Evolutionary conservation across 129 eudicot genomes (phyloP).

Genomic region (Cynara cardunculus): DNA sequence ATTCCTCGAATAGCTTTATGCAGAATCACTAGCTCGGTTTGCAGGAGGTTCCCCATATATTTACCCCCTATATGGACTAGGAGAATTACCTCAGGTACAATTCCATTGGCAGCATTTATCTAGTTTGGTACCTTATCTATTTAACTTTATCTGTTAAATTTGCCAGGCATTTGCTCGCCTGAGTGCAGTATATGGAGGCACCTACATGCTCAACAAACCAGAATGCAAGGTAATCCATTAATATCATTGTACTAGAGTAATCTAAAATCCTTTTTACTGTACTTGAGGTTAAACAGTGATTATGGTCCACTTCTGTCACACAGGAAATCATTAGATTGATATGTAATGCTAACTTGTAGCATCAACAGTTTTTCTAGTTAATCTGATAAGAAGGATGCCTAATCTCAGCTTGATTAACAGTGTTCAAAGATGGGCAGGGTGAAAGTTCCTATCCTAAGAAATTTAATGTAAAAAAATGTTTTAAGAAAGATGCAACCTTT

Average conservation of each 20-base stretch:
- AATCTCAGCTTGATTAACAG: background rate
- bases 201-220: constrained; percentile 73
- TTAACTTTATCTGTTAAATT: constrained; percentile 11
- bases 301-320: background rate
- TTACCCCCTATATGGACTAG: constrained; percentile 91
- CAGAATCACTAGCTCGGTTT: constrained; percentile 91
- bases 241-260: background rate
- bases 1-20: constrained; percentile 60
- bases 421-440: background rate
- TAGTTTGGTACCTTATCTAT: background rate
- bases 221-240: constrained; percentile 50
- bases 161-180: constrained; percentile 68
- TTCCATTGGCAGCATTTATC: background rate
- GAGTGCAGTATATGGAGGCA: constrained; percentile 76
- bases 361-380: too few relatives aligned
- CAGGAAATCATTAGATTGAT: background rate
- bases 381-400: too few relatives aligned
- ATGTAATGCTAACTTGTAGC: background rate
- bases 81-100: constrained; percentile 95
- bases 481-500: background rate
- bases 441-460: background rate
- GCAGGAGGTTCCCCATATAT: constrained; percentile 96
- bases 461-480: background rate
- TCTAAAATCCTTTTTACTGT: background rate
- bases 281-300: background rate